Conservation (phyloP, 2,329 filamentous ascomycete species). For the Bipolaris victoriae region DNA sequence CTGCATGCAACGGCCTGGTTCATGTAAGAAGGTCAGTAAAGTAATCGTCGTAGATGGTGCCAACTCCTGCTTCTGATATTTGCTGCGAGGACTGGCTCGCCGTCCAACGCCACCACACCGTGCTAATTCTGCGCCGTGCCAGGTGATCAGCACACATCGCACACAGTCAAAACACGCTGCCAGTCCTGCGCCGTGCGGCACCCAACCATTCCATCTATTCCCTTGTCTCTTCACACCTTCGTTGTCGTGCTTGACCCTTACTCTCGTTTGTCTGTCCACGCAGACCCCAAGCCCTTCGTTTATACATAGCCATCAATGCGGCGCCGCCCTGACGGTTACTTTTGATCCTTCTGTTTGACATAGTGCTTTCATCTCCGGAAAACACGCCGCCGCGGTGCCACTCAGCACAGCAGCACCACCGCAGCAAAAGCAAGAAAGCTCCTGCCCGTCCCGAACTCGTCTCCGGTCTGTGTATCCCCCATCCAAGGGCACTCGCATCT, state of each 20-base stretch:
- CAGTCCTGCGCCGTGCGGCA: slow-evolving; percentile 20
- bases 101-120: slow-evolving; percentile 22
- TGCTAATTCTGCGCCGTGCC: slow-evolving; percentile 37
- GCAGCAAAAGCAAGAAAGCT: slow-evolving; percentile 17
- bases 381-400: slow-evolving; percentile 19
- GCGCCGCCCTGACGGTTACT: slow-evolving; percentile 11
- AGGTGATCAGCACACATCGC: slow-evolving; percentile 36
- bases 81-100: slow-evolving; percentile 1
- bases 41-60: background rate
- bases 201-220: slow-evolving; percentile 21
- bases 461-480: slow-evolving; percentile 1
- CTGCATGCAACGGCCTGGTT: slow-evolving; percentile 3
- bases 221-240: slow-evolving; percentile 32
- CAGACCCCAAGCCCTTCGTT: slow-evolving; percentile 10
- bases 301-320: background rate
- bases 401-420: slow-evolving; percentile 21
- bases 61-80: slow-evolving; percentile 10
- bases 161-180: slow-evolving; percentile 33
- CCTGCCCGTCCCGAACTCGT: slow-evolving; percentile 5
- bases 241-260: slow-evolving; percentile 22
- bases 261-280: slow-evolving; percentile 17
- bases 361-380: slow-evolving; percentile 17
- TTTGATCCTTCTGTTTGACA: slow-evolving; percentile 10
- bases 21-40: background rate
- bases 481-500: background rate